Percentiles rank a stretch among this genome's conserved stretches.
Conservation (phyloP, 2,329 filamentous ascomycete species). For the Paracamarosporium sp. region DNA sequence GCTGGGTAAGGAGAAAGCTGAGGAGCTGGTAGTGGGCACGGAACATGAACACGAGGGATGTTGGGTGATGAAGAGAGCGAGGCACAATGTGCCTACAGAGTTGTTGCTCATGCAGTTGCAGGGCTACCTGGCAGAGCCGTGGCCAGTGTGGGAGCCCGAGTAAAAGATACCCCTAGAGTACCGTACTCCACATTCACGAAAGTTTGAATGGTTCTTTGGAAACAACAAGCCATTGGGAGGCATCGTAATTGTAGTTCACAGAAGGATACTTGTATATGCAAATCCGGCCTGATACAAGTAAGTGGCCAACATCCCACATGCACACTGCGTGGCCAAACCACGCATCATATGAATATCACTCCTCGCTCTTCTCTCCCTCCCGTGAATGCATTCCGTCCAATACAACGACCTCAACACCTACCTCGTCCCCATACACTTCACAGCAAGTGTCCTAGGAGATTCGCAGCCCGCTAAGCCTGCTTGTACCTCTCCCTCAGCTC, state of each 20-base stretch:
- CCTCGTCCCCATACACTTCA: neutral
- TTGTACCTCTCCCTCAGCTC: slow-evolving; percentile 41
- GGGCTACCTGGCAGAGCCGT: slow-evolving; percentile 33
- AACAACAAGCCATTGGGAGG: too few species aligned
- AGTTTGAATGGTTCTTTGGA: too few species aligned
- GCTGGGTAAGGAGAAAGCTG: slow-evolving; percentile 36
- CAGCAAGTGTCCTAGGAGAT: slow-evolving; percentile 2
- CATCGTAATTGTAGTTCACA: slow-evolving; percentile 2
- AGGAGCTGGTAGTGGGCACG: slow-evolving; percentile 29
- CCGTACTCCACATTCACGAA: too few species aligned
- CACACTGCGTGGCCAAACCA: neutral
- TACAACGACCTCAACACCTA: neutral
- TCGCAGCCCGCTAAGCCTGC: slow-evolving; percentile 17
- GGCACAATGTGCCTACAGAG: slow-evolving; percentile 37
- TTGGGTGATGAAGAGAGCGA: slow-evolving; percentile 35
- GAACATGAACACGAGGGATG: slow-evolving; percentile 29
- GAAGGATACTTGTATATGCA: slow-evolving; percentile 12
- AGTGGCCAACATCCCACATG: neutral
- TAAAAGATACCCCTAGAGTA: slow-evolving; percentile 1
- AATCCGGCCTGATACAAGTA: neutral
- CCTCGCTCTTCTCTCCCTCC: neutral
- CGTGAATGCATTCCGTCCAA: too few species aligned
- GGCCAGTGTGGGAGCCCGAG: slow-evolving; percentile 14
- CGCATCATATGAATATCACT: neutral
- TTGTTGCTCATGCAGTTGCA: slow-evolving; percentile 41